Percentiles rank a stretch among this genome's conserved stretches.
phyloP scores from a whole-genome alignment of 768 basidiomycete genomes.

The Termitomyces sp. region DNA sequence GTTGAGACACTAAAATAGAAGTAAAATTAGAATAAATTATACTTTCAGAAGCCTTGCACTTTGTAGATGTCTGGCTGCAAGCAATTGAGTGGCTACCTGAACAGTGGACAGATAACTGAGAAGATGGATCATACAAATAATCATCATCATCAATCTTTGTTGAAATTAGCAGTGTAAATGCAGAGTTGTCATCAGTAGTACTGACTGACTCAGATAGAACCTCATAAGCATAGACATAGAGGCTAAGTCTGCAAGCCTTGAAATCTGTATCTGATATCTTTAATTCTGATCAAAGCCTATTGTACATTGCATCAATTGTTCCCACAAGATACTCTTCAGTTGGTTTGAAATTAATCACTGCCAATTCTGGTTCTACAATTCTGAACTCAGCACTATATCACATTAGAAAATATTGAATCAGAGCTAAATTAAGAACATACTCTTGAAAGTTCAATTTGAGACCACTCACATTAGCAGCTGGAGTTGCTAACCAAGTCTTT shows the following conservation, averaged over 20 bases:
- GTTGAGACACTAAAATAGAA: too few species aligned
- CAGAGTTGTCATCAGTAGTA: too few species aligned
- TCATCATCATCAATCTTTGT: neutral
- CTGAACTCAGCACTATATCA: neutral
- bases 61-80: neutral
- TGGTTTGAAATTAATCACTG: neutral
- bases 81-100: neutral
- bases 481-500: neutral
- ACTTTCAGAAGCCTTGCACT: neutral
- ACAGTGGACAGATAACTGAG: neutral
- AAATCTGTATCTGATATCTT: neutral
- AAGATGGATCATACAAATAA: neutral
- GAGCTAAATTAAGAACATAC: neutral
- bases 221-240: neutral
- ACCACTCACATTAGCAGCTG: neutral
- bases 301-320: neutral
- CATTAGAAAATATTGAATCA: neutral
- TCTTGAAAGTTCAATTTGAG: neutral
- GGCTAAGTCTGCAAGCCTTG: neutral
- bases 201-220: neutral
- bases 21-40: neutral
- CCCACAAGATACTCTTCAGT: neutral
- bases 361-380: neutral
- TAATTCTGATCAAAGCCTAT: neutral
- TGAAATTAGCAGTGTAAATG: neutral